Conservation (phyloP, 148 eudicot species). For the Amaranthus hypochondriacus region DNA sequence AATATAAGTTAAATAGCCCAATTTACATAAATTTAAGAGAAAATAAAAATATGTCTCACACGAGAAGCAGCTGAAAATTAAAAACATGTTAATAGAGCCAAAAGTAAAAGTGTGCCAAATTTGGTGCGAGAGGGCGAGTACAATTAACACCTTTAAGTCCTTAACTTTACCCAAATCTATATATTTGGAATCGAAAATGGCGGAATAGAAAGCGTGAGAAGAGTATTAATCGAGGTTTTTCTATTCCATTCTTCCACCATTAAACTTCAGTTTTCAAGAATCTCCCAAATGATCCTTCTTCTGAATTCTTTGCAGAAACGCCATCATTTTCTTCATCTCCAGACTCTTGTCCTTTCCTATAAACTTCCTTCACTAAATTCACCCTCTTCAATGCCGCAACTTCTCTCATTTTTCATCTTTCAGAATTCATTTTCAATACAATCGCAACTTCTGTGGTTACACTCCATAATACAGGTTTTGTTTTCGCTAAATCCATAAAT, state of each 20-base stretch:
- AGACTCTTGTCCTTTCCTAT: conserved; percentile 7
- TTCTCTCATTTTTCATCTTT: conserved; percentile 3
- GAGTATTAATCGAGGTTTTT: conserved; percentile 5
- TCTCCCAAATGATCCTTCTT: conserved; percentile 13
- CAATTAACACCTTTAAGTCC: neutral
- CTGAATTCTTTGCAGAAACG: neutral
- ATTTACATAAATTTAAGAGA: too few relatives aligned
- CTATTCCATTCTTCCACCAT: conserved; percentile 24
- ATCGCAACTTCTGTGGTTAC: neutral
- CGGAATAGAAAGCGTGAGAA: neutral
- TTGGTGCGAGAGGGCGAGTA: too few relatives aligned
- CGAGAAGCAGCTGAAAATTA: too few relatives aligned
- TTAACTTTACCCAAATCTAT: conserved; percentile 19
- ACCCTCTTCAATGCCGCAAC: conserved; percentile 1
- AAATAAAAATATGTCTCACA: too few relatives aligned
- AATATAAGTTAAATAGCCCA: too few relatives aligned
- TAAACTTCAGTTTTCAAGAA: neutral
- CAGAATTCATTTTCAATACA: neutral
- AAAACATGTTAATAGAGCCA: too few relatives aligned
- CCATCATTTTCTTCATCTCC: conserved; percentile 21
- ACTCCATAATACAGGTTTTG: neutral
- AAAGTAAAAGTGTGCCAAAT: too few relatives aligned
- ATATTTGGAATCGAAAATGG: conserved; percentile 23
- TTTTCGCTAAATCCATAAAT: neutral
- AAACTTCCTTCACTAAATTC: neutral